Evolutionary conservation across 306 rosid species (phyloP).

Genomic region (Oxytropis ochrocephala): DNA sequence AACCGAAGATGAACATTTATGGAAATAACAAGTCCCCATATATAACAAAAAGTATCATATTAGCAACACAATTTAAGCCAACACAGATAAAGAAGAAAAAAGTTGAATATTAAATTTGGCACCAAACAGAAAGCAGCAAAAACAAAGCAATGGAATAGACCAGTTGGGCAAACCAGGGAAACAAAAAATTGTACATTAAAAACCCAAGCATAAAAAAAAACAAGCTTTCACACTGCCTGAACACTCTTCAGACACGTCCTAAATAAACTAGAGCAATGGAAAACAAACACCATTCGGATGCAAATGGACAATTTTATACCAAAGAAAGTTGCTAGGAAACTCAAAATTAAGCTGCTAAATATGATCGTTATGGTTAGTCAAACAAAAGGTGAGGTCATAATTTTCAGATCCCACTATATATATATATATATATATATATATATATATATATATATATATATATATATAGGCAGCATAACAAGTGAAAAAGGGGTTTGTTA

Average conservation of each 20-base stretch:
- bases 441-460: background rate
- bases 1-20: background rate
- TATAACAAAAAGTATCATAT: conserved; percentile 1
- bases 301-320: background rate
- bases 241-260: background rate
- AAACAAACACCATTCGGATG: background rate
- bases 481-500: no score
- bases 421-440: no score
- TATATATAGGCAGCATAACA: no score
- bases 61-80: background rate
- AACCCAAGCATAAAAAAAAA: background rate
- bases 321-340: background rate
- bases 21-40: background rate
- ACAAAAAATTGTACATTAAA: background rate
- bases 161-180: background rate
- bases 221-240: background rate
- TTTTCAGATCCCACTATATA: background rate
- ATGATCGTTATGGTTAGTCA: background rate
- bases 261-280: background rate
- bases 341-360: background rate
- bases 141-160: background rate
- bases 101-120: background rate
- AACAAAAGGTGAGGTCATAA: background rate
- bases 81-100: background rate
- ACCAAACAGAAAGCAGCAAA: background rate